Base-by-base conservation (phyloP, 352 stramenopile genomes). In the Globisporangium iwayamae region DNA sequence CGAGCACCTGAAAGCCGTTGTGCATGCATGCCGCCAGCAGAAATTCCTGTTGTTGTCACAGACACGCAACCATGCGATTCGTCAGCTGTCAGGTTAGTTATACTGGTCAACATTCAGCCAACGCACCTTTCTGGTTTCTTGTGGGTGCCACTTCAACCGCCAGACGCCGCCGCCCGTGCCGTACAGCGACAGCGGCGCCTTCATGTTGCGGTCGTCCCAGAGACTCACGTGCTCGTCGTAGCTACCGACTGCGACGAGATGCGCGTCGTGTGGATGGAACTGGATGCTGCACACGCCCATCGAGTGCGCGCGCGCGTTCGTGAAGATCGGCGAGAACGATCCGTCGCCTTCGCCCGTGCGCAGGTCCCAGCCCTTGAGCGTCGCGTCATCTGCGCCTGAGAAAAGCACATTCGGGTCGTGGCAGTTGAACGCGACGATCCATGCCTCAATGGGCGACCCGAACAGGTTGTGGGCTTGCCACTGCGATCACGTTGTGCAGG, bases 271-370 rank as follows among this genome's bases (percentile, higher is more conserved):
- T 60, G 83, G 85, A 56, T 95, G 85, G 50, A 84, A 93, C 69
- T 95, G 87, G 62, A 95, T 89, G 71, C 81, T 90, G 71, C 87
- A 95, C 30, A 95, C 83, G 46, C 87, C 87, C 85, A 93, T 94
- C 1, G 76, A 79, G 69, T 90, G 87, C 60, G 88, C 62, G 38
- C 78, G 73, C 20, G 69, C 7, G 65, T 85, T 83, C 72, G 85
- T 75, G 69, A 92, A 89, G 20, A 73, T 80, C 57, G 79, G 78
- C 13, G 68, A 56, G 28, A 53, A 41, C 20, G 54, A 22, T 0
- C 56, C 58, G 36, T 36, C 61, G 25, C 32, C 56, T 14, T 61
- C 41, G 8, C 20, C 54, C n/a, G 58, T 43, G 39, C 86, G 86
- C 62, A 89, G 60, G 64, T 95, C 86, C 86, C 86, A 95, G 52